These are phyloP conservation scores for Coprinellus micaceus DNA, from an alignment of 768 basidiomycete species.

Conservation along the genomic window DNA sequence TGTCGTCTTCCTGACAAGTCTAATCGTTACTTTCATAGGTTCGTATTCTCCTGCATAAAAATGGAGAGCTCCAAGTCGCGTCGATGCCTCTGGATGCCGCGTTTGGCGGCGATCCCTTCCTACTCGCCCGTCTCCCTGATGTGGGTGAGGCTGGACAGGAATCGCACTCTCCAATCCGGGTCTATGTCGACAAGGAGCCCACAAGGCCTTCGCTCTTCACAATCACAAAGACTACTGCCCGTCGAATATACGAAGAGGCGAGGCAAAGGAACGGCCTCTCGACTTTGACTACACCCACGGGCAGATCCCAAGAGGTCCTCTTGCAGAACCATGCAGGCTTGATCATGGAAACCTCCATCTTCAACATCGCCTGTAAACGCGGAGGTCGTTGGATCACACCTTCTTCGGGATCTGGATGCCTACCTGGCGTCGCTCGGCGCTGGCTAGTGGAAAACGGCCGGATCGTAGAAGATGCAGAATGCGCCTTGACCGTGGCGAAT, in stretches of 20 bases:
- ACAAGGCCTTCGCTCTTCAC: conserved; percentile 58
- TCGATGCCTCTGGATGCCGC: conserved; percentile 7
- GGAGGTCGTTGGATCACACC: conserved; percentile 64
- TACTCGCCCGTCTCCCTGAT: background rate
- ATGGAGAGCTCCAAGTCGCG: conserved; percentile 15
- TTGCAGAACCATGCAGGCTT: conserved; percentile 49
- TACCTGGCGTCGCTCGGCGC: conserved; percentile 67
- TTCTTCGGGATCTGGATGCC: conserved; percentile 54
- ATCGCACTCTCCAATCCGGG: conserved; percentile 26
- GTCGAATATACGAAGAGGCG: conserved; percentile 57
- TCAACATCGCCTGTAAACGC: conserved; percentile 68
- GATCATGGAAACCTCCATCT: conserved; percentile 66
- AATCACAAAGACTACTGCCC: conserved; percentile 66
- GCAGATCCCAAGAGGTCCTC: conserved; percentile 52
- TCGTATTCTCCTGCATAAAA: conserved; percentile 15
- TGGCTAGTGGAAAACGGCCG: conserved; percentile 62
- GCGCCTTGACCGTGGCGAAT: conserved; percentile 37
- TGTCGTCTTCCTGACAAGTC: background rate
- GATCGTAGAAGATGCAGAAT: conserved; percentile 48
- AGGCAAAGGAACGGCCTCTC: conserved; percentile 52
- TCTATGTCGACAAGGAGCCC: conserved; percentile 54
- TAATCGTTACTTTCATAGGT: conserved; percentile 3
- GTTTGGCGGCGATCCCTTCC: conserved; percentile 17
- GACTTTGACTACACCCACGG: conserved; percentile 24
- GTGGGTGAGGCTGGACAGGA: conserved; percentile 16